Evolutionary conservation across 2,329 filamentous ascomycete genomes (phyloP).

Genomic region (Neofusicoccum sp.): DNA sequence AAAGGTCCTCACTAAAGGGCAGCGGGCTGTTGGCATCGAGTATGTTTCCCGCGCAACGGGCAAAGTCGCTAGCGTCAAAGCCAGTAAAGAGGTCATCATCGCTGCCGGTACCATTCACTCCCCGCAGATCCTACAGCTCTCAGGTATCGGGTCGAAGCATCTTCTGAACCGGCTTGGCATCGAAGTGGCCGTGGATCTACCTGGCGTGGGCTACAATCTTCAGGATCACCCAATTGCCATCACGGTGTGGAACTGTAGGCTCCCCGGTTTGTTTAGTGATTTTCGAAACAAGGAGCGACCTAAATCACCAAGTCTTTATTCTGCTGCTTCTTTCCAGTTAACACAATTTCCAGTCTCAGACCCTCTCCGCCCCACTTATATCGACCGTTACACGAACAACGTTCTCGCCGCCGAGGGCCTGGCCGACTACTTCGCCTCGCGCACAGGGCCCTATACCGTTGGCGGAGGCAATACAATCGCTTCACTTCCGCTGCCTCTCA

Average conservation of each 20-base stretch:
- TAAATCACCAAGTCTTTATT: not conserved
- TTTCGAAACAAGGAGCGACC: not conserved
- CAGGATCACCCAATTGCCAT: slow-evolving; percentile 50
- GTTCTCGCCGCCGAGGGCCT: slow-evolving; percentile 37
- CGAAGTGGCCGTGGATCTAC: slow-evolving; percentile 22
- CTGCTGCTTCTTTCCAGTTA: no score
- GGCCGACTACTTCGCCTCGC: not conserved
- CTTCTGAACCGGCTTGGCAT: slow-evolving; percentile 23
- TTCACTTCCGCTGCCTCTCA: not conserved
- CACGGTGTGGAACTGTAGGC: slow-evolving; percentile 39
- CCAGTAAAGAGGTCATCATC: slow-evolving; percentile 29
- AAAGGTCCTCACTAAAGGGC: slow-evolving; percentile 19
- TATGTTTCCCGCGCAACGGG: slow-evolving; percentile 17
- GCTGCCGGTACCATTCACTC: slow-evolving; percentile 27
- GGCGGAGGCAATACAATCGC: not conserved
- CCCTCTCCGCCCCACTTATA: slow-evolving; percentile 29
- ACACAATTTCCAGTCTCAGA: not conserved
- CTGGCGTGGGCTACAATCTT: slow-evolving; percentile 33
- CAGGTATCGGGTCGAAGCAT: slow-evolving; percentile 21
- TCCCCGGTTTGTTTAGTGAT: not conserved
- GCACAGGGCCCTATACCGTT: not conserved
- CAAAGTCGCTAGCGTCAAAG: slow-evolving; percentile 20
- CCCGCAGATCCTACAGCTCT: slow-evolving; percentile 23
- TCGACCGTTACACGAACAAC: slow-evolving; percentile 36
- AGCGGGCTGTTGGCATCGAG: not conserved